phyloP scores from a whole-genome alignment of 345 rosid species.

The Hibiscus trionum region DNA sequence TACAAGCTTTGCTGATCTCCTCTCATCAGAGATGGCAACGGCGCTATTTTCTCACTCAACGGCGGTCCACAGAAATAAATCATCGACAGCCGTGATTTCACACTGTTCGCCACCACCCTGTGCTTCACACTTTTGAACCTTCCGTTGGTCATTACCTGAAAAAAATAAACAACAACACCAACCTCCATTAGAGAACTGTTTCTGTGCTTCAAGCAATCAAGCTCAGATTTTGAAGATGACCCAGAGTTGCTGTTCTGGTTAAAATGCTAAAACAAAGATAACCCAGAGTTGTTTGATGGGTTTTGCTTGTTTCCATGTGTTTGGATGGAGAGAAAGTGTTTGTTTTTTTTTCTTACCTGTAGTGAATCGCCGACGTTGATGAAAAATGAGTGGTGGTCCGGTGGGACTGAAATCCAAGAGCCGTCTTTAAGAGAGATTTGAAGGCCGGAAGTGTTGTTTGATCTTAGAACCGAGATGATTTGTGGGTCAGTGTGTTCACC shows the following conservation, averaged over 20 bases:
- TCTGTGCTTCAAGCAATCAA: no score
- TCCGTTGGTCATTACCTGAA: slow-evolving; percentile 87
- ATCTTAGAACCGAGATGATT: slow-evolving; percentile 64
- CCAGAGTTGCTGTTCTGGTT: no score
- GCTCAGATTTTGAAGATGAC: no score
- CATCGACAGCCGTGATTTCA: slow-evolving; percentile 63
- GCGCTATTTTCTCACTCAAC: slow-evolving; percentile 44
- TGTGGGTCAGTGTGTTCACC: slow-evolving; percentile 96
- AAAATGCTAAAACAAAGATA: no score
- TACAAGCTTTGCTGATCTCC: slow-evolving; percentile 42
- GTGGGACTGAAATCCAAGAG: slow-evolving; percentile 69
- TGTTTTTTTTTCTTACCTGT: slow-evolving; percentile 30
- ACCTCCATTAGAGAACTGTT: not conserved
- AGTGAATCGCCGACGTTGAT: slow-evolving; percentile 79
- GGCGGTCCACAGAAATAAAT: slow-evolving; percentile 89
- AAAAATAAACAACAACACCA: not conserved
- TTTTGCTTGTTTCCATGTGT: not conserved
- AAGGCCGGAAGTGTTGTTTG: slow-evolving; percentile 79
- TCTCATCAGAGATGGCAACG: slow-evolving; percentile 43
- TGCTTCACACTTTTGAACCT: slow-evolving; percentile 80
- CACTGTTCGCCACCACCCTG: slow-evolving; percentile 52
- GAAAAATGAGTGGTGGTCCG: slow-evolving; percentile 67
- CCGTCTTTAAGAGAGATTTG: slow-evolving; percentile 60
- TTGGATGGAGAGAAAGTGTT: not conserved
- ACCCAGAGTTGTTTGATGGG: no score